phyloP scores from a whole-genome alignment of 2,329 filamentous ascomycete species.

The Tricladium varicosporioides region DNA sequence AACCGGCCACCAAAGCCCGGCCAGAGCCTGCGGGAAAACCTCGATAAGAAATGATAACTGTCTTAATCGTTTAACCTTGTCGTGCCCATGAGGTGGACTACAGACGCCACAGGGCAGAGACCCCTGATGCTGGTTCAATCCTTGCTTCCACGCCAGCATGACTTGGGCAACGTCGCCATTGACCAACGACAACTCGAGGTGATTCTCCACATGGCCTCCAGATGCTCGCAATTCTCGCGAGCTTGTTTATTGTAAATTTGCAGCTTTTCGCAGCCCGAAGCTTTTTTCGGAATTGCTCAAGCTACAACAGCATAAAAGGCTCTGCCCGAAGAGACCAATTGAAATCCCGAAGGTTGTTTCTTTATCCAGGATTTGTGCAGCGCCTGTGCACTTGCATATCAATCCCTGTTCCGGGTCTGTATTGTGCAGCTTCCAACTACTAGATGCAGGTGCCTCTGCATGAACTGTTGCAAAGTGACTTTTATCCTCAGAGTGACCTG shows the following conservation, averaged over 20 bases:
- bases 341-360: not conserved
- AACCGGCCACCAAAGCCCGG: not conserved
- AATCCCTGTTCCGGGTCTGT: not conserved
- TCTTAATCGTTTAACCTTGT: not conserved
- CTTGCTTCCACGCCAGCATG: conserved; percentile 1
- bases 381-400: conserved; percentile 1
- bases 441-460: conserved; percentile 10
- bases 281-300: not conserved
- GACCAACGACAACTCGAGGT: not conserved
- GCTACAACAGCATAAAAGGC: not conserved
- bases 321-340: not conserved
- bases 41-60: not conserved
- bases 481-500: not conserved
- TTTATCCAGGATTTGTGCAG: conserved; percentile 5
- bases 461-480: conserved; percentile 9
- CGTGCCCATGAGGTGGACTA: not conserved
- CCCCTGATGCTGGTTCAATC: not conserved
- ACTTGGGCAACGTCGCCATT: not conserved
- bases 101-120: conserved; percentile 1
- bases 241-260: not conserved
- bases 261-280: not conserved
- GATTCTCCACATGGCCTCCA: not conserved
- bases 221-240: not conserved
- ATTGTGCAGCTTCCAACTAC: conserved; percentile 3
- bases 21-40: not conserved